Percentiles rank a stretch among this genome's conserved stretches.
Conservation (phyloP, 257 asterid species). For the Solanum sejunctum region DNA sequence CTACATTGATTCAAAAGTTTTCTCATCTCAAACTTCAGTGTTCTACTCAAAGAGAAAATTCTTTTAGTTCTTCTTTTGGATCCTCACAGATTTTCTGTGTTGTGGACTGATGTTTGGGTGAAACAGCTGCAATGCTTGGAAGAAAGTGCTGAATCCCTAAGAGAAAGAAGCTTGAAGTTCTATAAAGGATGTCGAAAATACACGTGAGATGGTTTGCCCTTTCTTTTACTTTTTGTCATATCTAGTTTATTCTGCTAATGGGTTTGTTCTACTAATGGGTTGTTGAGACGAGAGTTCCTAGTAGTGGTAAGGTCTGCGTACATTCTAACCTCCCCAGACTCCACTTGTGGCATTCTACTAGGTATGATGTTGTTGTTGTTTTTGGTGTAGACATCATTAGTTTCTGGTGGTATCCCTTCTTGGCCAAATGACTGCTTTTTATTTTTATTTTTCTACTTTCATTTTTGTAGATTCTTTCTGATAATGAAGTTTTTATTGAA, state of each 20-base stretch:
- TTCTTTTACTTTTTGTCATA: too few relatives aligned
- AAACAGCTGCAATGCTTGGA: constrained; percentile 85
- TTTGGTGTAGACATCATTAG: background rate
- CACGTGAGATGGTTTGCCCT: too few relatives aligned
- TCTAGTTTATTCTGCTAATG: too few relatives aligned
- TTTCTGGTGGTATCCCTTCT: background rate
- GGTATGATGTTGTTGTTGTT: too few relatives aligned
- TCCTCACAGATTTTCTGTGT: background rate
- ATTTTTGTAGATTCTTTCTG: background rate
- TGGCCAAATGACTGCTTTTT: background rate
- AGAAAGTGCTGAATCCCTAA: constrained; percentile 83
- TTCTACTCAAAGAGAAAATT: background rate
- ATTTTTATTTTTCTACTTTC: background rate
- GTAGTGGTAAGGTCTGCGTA: too few relatives aligned
- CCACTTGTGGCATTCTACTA: too few relatives aligned
- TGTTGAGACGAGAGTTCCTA: too few relatives aligned
- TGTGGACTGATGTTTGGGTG: constrained; percentile 5
- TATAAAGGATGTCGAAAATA: constrained; percentile 98
- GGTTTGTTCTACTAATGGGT: too few relatives aligned
- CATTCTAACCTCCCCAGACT: too few relatives aligned
- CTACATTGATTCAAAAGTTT: background rate
- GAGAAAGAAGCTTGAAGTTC: constrained; percentile 89
- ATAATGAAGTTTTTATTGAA: background rate
- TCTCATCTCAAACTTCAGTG: background rate
- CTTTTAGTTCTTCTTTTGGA: background rate